Evolutionary conservation across 768 basidiomycete genomes (phyloP).

Genomic region (Rhizopogon vinicolor): DNA sequence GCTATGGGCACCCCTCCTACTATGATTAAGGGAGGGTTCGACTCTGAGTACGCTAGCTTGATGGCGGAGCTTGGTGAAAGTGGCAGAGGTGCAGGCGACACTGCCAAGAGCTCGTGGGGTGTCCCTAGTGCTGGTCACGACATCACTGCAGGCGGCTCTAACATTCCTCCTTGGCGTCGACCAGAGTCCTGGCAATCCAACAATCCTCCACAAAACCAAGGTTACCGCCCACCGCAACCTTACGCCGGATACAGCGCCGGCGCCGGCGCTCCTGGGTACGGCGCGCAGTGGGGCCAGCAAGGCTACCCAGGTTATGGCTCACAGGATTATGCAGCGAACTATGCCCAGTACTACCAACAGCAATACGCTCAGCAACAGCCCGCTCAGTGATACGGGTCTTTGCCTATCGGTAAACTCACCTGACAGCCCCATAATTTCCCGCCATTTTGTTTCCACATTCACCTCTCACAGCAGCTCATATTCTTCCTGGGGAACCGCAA

Average conservation of each 20-base stretch:
- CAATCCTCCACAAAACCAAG: conserved; percentile 44
- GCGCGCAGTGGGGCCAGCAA: conserved; percentile 33
- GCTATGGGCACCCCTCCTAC: conserved; percentile 41
- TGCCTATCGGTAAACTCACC: not conserved
- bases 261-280: conserved; percentile 38
- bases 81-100: conserved; percentile 51
- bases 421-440: not conserved
- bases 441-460: not conserved
- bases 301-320: conserved; percentile 34
- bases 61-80: conserved; percentile 98
- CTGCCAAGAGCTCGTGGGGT: conserved; percentile 53
- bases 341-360: conserved; percentile 84
- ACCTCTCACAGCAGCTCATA: not conserved
- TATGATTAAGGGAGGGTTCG: conserved; percentile 74
- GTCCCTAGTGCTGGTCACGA: conserved; percentile 61
- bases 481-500: not conserved
- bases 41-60: conserved; percentile 94
- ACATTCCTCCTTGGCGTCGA: conserved; percentile 87
- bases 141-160: conserved; percentile 59
- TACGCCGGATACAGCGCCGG: conserved; percentile 45
- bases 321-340: conserved; percentile 69
- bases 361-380: conserved; percentile 77
- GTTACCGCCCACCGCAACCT: conserved; percentile 69
- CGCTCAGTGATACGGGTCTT: not conserved
- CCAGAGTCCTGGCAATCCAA: conserved; percentile 80